These are phyloP conservation scores for Parathielavia hyrcaniae DNA, from an alignment of 495 filamentous ascomycete genomes.

Conservation along the genomic window DNA sequence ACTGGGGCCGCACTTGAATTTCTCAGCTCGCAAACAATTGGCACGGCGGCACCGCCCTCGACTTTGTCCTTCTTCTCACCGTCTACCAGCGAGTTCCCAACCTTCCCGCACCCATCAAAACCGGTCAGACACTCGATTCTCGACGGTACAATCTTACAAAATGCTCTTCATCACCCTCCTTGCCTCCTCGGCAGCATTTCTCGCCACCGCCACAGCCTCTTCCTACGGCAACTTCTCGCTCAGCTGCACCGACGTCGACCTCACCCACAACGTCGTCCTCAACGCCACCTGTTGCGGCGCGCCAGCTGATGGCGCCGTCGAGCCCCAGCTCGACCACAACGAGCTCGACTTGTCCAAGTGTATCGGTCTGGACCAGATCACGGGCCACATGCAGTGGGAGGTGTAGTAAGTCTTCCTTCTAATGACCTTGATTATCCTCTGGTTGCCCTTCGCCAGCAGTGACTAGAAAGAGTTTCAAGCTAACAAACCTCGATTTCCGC, in stretches of 20 bases:
- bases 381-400: constrained; percentile 8
- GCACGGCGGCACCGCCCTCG: no score
- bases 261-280: constrained; percentile 11
- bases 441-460: no score
- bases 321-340: constrained; percentile 6
- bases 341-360: constrained; percentile 25
- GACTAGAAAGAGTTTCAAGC: not conserved
- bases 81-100: not conserved
- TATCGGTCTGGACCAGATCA: constrained; percentile 19
- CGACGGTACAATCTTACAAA: not conserved
- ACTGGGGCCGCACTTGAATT: no score
- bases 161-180: not conserved
- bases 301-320: not conserved
- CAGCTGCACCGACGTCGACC: constrained; percentile 19
- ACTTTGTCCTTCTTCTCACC: no score
- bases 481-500: not conserved
- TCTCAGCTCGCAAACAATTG: no score
- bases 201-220: not conserved
- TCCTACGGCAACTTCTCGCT: constrained; percentile 15
- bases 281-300: constrained; percentile 11
- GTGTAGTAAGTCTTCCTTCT: constrained; percentile 12
- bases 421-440: not conserved
- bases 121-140: not conserved
- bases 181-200: not conserved
- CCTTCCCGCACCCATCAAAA: not conserved